Evolutionary conservation across 352 stramenopile species (phyloP), one percentile per base, ranked within the genome.

Genomic region (Phytophthora sojae): DNA sequence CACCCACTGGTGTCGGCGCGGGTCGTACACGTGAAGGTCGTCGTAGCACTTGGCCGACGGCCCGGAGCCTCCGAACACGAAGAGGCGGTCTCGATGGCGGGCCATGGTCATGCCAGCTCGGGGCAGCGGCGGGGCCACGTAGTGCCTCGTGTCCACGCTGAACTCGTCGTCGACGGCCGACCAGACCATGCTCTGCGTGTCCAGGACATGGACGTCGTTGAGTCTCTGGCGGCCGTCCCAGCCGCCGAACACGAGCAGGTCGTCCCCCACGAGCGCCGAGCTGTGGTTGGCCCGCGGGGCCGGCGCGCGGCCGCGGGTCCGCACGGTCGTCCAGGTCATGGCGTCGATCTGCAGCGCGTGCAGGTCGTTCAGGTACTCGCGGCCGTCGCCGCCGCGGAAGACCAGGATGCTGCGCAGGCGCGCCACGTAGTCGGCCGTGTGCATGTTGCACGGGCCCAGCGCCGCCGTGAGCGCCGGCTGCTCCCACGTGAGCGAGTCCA

Each of bases 321-420:
- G 60, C 7, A 98, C 88, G 35, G 73, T 82, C 9, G 83, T 75
- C 97, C 97, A 99, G 54, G 82, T 81, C 70, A 98, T 89, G 3
- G 80, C 88, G 56, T 98, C 86, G 2, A 98, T 85, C 64, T 98
- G 72, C 5, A 99, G 80, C 19, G 93, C 91, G 72, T 99, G 96
- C 39, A 99, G 81, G 76, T 99, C 96, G 67, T 99, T 99, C 4
- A 99, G 77, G 75, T 99, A 99, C 75, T 99, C 95, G 29, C 93
- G 82, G 12, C 94, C 95, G 66, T 99, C 96, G 25, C 96, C 96
- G 42, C 96, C 96, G 25, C 96, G 87, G 67, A 99, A 99, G 0
- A 99, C 91, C 47, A 98, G 88, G 49, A 99, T 95, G 73, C 93
- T 92, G 21, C 85, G 76, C 50, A 88, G 60, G 29, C 87, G 71